A percentile compares a stretch with the other conserved stretches of the same genome.
Conservation (phyloP, 2,329 filamentous ascomycete species). For the Pseudogymnoascus sp. region DNA sequence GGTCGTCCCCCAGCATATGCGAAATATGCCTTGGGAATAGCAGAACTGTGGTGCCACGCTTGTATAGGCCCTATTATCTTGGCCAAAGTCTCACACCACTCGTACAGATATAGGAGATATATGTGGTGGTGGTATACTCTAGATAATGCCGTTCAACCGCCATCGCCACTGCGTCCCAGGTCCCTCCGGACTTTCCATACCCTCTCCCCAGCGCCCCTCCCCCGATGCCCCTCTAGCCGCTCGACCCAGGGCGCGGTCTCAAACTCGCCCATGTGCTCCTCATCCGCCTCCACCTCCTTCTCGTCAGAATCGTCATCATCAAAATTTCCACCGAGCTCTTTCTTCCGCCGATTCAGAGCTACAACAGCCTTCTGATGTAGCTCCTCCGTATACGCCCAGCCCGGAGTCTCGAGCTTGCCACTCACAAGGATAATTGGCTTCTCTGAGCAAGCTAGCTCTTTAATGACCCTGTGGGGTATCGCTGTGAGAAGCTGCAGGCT, state of each 20-base stretch:
- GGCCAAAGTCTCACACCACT: neutral
- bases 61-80: neutral
- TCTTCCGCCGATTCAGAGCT: slow-evolving; percentile 15
- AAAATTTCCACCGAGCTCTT: slow-evolving; percentile 8
- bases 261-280: slow-evolving; percentile 23
- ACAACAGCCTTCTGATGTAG: slow-evolving; percentile 31
- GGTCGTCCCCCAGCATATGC: neutral
- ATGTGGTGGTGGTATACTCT: neutral
- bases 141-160: neutral
- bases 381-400: slow-evolving; percentile 62
- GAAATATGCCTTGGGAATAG: neutral
- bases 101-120: neutral
- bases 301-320: slow-evolving; percentile 7
- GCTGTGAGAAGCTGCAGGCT: slow-evolving; percentile 60
- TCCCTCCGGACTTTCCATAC: slow-evolving; percentile 59
- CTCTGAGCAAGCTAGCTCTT: slow-evolving; percentile 32
- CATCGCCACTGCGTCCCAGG: slow-evolving; percentile 30
- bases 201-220: slow-evolving; percentile 47
- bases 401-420: slow-evolving; percentile 59
- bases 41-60: neutral
- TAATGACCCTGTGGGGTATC: slow-evolving; percentile 34
- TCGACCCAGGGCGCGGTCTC: slow-evolving; percentile 50
- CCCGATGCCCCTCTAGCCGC: slow-evolving; percentile 44
- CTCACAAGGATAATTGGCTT: slow-evolving; percentile 53
- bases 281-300: slow-evolving; percentile 6